Conservation (phyloP, 2,329 filamentous ascomycete species). For the Fusarium sambucinum region DNA sequence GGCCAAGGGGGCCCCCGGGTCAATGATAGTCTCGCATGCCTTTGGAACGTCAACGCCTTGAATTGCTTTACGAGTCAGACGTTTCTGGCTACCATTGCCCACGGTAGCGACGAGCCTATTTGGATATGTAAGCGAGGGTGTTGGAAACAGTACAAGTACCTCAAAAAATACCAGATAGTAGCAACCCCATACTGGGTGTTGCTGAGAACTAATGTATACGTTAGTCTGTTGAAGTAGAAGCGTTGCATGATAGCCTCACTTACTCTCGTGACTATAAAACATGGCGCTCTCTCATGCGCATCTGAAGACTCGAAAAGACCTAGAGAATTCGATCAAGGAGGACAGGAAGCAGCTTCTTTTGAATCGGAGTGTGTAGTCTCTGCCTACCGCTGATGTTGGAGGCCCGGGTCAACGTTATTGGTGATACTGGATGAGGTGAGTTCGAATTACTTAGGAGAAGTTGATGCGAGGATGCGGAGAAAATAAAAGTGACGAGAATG, state of each 20-base stretch:
- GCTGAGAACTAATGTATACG: constrained; percentile 73
- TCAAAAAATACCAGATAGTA: constrained; percentile 82
- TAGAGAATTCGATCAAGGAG: neutral
- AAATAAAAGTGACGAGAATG: constrained; percentile 9
- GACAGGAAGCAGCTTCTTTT: neutral
- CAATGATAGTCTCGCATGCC: constrained; percentile 88
- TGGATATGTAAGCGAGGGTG: neutral
- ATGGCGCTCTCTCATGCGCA: constrained; percentile 61
- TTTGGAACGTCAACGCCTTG: constrained; percentile 87
- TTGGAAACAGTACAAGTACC: too few relatives aligned
- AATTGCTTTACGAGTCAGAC: constrained; percentile 86
- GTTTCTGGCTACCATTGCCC: constrained; percentile 78
- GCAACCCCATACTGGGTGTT: constrained; percentile 91
- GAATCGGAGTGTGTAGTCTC: neutral
- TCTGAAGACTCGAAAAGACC: neutral
- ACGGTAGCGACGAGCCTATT: constrained; percentile 90
- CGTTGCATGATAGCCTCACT: constrained; percentile 46
- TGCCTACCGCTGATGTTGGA: neutral
- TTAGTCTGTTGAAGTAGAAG: constrained; percentile 39
- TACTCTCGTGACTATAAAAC: constrained; percentile 98
- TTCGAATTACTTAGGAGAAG: constrained; percentile 10
- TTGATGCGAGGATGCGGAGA: constrained; percentile 13
- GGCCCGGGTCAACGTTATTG: constrained; percentile 6
- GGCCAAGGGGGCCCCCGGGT: constrained; percentile 85
- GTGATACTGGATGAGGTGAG: constrained; percentile 22